Conservation (phyloP, 1,139 yeast genomes). For the Yamadazyma songkhlaensis region DNA sequence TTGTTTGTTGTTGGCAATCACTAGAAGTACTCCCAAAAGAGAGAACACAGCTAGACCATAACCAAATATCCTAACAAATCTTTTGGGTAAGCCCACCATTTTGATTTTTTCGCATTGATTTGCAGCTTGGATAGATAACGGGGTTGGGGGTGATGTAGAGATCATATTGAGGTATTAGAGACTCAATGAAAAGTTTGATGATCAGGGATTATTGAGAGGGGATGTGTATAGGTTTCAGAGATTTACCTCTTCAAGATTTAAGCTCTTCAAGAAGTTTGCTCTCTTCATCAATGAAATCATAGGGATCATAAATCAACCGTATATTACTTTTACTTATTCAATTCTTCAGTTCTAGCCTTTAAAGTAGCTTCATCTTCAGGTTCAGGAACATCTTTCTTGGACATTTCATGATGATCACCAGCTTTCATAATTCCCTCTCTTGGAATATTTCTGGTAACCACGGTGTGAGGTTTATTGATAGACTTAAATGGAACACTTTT, state of each 20-base stretch:
- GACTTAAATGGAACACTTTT: slow-evolving; percentile 33
- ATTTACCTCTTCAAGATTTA: too few species aligned
- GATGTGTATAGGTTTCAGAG: too few species aligned
- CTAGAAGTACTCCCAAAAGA: slow-evolving; percentile 20
- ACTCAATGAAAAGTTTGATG: too few species aligned
- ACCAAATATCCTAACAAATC: slow-evolving; percentile 24
- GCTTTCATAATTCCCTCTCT: slow-evolving; percentile 25
- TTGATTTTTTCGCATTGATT: background rate
- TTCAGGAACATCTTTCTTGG: slow-evolving; percentile 22
- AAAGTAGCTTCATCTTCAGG: background rate
- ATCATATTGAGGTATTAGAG: too few species aligned
- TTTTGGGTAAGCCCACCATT: slow-evolving; percentile 24
- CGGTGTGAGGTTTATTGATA: slow-evolving; percentile 44
- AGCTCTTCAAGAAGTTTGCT: too few species aligned
- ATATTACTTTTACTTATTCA: slow-evolving; percentile 2
- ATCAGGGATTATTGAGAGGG: too few species aligned
- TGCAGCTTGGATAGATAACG: too few species aligned
- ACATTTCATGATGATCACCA: slow-evolving; percentile 21
- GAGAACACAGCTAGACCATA: slow-evolving; percentile 18
- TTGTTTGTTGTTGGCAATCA: slow-evolving; percentile 33
- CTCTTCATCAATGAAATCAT: too few species aligned
- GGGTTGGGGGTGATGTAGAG: too few species aligned
- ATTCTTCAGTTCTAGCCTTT: slow-evolving; percentile 17
- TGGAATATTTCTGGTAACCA: slow-evolving; percentile 4
- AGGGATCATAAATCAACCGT: background rate